phyloP scores from a whole-genome alignment of 371 early-diverging fungal species.

The Saksenaea vasiformis region DNA sequence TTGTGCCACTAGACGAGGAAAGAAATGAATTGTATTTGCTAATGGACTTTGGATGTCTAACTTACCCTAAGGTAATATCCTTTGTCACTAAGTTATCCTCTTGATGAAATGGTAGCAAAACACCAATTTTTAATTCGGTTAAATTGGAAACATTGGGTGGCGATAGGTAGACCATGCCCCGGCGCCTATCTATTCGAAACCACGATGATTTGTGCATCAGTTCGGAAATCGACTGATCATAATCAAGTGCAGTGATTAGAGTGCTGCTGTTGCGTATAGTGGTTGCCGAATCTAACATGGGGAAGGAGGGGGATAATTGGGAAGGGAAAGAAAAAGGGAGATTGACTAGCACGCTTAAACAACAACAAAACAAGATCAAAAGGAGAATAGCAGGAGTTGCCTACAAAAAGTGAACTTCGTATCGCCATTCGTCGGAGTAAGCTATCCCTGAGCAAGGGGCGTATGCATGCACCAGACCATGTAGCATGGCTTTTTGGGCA shows the following conservation, averaged over 20 bases:
- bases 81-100: slow-evolving; percentile 8
- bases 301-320: not conserved
- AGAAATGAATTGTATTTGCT: not conserved
- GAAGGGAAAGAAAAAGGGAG: not conserved
- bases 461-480: not conserved
- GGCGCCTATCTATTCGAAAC: not conserved
- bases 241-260: not conserved
- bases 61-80: slow-evolving; percentile 14
- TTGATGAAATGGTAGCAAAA: slow-evolving; percentile 13
- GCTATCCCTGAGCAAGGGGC: not conserved
- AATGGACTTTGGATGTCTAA: not conserved
- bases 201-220: not conserved
- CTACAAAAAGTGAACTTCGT: not conserved
- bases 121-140: slow-evolving; percentile 26
- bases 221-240: not conserved
- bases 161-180: not conserved
- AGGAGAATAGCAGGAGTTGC: not conserved
- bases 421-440: not conserved
- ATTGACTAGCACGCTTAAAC: not conserved
- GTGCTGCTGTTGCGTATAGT: not conserved
- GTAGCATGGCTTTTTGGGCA: not conserved
- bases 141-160: not conserved
- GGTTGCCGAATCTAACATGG: not conserved
- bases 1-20: slow-evolving; percentile 26
- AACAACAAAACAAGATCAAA: slow-evolving; percentile 4